Evolutionary conservation across 176 grass and related monocot genomes (phyloP), one percentile per base, ranked within the genome.

Genomic region (Oropetium thomaeum): DNA sequence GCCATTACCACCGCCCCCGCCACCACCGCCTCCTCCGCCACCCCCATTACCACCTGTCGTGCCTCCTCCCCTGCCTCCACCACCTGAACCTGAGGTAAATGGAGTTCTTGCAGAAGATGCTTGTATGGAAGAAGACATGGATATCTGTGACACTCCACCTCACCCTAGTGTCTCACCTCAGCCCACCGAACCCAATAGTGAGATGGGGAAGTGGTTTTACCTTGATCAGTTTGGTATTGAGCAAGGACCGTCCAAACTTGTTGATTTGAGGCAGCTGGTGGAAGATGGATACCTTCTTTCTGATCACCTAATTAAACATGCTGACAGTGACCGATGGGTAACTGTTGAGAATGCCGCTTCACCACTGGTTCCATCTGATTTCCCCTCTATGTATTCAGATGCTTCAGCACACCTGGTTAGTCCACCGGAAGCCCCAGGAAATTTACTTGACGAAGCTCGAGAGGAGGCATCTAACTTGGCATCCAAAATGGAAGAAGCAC

Each of bases 81-180:
- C 76, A 38, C 81, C 75, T 64, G 75, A 81, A 67, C 40, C 83
- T 13, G 72, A 88, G 69, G 44, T 49, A 19, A 83, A 82, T 74
- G 86, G 41, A 63, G 73, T 55, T 81, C 13, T 60, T 60, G 84
- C 69, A 49, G 91, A 91, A 63, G 84, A 81, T 70, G 40, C 70
- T 58, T 91, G 85, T 44, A 99, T 99, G 96, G 92, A 95, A 86
- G 96, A 95, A 85, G 96, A 99, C 77, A 99, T 99, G 96, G 96
- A 99, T 82, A 99, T 99, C 69, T 95, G 91, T 4, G 92, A 99
- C 72, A 99, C 96, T 10, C 96, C 96, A 51, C 96, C 96, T 34
- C 96, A 94, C 79, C 79, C 38, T 38, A 87, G 64, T 65, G n/a
- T 44, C 28, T 70, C 76, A 79, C 83, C 89, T 71, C 79, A 88